Evolutionary conservation across 2,329 filamentous ascomycete species (phyloP).

Genomic region (Didymella arachidicola): DNA sequence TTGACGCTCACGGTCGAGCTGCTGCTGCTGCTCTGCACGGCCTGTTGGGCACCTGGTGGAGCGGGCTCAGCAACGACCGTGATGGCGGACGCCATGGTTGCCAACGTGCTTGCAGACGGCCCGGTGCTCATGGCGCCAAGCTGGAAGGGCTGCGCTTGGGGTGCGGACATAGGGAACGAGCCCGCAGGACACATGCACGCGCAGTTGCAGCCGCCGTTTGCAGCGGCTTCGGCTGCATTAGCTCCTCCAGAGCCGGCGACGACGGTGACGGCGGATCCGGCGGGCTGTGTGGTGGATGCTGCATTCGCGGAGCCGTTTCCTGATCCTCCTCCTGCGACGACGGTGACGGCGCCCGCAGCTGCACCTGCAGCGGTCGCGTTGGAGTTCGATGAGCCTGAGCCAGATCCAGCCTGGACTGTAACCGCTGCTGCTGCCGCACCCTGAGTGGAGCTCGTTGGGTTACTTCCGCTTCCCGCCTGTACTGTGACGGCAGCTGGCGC

Average conservation of each 20-base stretch:
- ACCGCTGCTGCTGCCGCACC: conserved; percentile 22
- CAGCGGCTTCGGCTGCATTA: conserved; percentile 17
- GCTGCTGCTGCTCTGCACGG: conserved; percentile 20
- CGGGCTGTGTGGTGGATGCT: conserved; percentile 23
- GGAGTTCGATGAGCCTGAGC: conserved; percentile 17
- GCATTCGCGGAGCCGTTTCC: conserved; percentile 19
- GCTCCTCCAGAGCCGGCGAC: conserved; percentile 27
- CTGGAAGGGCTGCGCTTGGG: conserved; percentile 39
- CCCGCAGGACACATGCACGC: conserved; percentile 42
- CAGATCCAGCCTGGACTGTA: conserved; percentile 31
- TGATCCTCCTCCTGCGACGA: conserved; percentile 33
- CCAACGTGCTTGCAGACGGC: conserved; percentile 30
- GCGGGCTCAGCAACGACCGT: conserved; percentile 32
- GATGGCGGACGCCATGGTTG: conserved; percentile 34
- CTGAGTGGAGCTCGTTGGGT: conserved; percentile 16
- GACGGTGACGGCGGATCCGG: conserved; percentile 31
- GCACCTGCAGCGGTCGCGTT: conserved; percentile 19
- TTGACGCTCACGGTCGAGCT: conserved; percentile 27
- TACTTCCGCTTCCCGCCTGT: conserved; percentile 22
- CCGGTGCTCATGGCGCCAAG: conserved; percentile 30
- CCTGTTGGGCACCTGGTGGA: conserved; percentile 23
- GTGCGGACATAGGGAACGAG: conserved; percentile 43
- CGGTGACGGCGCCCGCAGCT: conserved; percentile 22
- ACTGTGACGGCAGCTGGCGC: conserved; percentile 22
- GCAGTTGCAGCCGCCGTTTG: conserved; percentile 37